Evolutionary conservation across 176 grass and related monocot species (phyloP), one percentile per base, ranked within the genome.

Genomic region (Triticum dicoccoides): DNA sequence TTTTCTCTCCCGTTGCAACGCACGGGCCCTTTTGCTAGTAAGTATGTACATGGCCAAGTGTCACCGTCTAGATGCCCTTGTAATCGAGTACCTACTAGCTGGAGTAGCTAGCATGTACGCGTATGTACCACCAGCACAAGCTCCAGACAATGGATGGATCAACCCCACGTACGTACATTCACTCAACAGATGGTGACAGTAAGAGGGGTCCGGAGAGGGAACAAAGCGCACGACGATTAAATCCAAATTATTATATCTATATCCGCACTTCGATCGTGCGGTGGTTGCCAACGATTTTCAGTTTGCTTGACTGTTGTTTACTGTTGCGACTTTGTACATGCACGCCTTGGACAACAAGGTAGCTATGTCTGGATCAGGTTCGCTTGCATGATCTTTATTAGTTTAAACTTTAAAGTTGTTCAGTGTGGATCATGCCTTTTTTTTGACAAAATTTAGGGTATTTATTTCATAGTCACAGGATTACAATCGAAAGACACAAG

Each of bases 51-150:
- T 73, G 39, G 65, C 76, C 73, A 71, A 10, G 23, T 59, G 64
- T 80, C 80, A 21, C 18, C 27, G 65, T 83, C 80, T 77, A 27
- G 18, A 61, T 81, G 77, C 61, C 44, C 71, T 52, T 72, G 69
- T 42, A 38, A 21, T 5, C 33, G 11, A 11, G 42, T 11, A 8
- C 17, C 20, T 39, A 18, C 18, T 21, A 38, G 35, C 11, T 8
- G 54, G 49, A 58, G 54, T 45, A 13, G 62, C 5, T 39, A n/a
- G 34, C 69, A 13, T 51, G 24, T 18, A 34, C 20, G 9, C 39
- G 27, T 86, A 62, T 65, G 13, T 78, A 13, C 38, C 39, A 73
- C 35, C 73, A 73, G 32, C 32, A 64, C 33, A 71, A 44, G 14
- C 32, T 74, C 27, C 66, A 59, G 47, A 84, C 21, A 69, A 58